Conservation (phyloP, 108 stramenopile genomes). For the Cyclotella baltica region DNA sequence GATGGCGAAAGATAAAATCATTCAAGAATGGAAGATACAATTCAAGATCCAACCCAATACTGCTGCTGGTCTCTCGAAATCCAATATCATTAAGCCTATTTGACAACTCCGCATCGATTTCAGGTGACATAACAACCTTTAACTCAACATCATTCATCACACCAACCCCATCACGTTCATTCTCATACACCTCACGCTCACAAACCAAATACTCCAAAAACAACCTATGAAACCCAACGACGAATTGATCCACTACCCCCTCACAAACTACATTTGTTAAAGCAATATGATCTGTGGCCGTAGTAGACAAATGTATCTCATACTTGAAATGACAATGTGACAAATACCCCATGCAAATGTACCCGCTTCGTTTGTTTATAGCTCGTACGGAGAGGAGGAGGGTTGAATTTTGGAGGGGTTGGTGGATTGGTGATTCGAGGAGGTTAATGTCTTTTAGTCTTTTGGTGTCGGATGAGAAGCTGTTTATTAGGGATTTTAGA, state of each 20-base stretch:
- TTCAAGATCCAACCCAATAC: constrained; percentile 15
- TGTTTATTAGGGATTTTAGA: too few relatives aligned
- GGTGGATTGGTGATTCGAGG: too few relatives aligned
- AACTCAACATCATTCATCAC: background rate
- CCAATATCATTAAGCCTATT: background rate
- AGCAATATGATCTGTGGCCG: too few relatives aligned
- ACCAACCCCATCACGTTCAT: constrained; percentile 8
- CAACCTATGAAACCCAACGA: constrained; percentile 18
- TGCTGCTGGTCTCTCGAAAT: background rate
- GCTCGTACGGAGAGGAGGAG: too few relatives aligned
- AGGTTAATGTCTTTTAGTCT: too few relatives aligned
- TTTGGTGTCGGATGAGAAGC: too few relatives aligned
- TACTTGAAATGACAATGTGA: too few relatives aligned
- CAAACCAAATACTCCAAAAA: constrained; percentile 21
- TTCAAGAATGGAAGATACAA: constrained; percentile 34
- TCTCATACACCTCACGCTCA: constrained; percentile 18
- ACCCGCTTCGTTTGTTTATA: too few relatives aligned
- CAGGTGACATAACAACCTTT: background rate
- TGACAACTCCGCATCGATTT: background rate
- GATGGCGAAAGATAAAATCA: constrained; percentile 16
- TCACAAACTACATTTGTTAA: too few relatives aligned
- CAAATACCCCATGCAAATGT: too few relatives aligned
- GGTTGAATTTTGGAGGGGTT: too few relatives aligned
- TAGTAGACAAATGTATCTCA: too few relatives aligned
- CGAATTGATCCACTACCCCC: constrained; percentile 1